Evolutionary conservation across 306 rosid genomes (phyloP), one percentile per base, ranked within the genome.

Genomic region (Psophocarpus tetragonolobus): DNA sequence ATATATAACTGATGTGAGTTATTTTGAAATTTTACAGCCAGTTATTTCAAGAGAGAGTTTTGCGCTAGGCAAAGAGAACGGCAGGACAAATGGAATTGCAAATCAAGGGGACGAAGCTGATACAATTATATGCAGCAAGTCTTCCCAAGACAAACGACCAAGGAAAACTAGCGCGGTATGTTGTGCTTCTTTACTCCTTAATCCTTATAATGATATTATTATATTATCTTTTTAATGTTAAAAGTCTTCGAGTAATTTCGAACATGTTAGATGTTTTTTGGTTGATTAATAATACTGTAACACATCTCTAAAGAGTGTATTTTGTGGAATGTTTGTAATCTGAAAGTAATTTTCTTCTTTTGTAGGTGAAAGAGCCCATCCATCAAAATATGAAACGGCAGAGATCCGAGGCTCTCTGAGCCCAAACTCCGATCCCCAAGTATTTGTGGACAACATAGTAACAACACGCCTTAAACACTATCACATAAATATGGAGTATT

Each of bases 131-230:
- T 74, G 88, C 68, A 87, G 90, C 4, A 83, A 58, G 77, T 73
- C 90, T 9, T 88, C 88, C 77, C 97, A 87, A 81, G 96, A 87
- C 50, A 95, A 84, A 74, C 93, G 90, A 27, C 79, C 88, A 48
- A 88, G 99, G 87, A 95, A 95, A 85, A 79, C 97, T 53, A 92
- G 99, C 99, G 90, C 84, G 81, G 99, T 95, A 91, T 41, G 65
- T 60, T 41, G 23, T 42, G 62, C 48, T 71, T 66, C 84, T 58
- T 64, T 41, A 36, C 71, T 41, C 77, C 53, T 68, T 80, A 12
- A 26, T 36, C 3, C 3, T 51, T 81, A 12, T 29, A 23, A 9
- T 23, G 32, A 54, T 54, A 23, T 51, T 54, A 23, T 51, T 54
- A 64, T 51, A 71, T 23, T 73, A 39, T 53, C 29, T 33, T 35